A percentile compares a stretch with the other conserved stretches of the same genome.
These are phyloP conservation scores for Penicillium antarcticum DNA, from an alignment of 495 filamentous ascomycete species.

Conservation along the genomic window DNA sequence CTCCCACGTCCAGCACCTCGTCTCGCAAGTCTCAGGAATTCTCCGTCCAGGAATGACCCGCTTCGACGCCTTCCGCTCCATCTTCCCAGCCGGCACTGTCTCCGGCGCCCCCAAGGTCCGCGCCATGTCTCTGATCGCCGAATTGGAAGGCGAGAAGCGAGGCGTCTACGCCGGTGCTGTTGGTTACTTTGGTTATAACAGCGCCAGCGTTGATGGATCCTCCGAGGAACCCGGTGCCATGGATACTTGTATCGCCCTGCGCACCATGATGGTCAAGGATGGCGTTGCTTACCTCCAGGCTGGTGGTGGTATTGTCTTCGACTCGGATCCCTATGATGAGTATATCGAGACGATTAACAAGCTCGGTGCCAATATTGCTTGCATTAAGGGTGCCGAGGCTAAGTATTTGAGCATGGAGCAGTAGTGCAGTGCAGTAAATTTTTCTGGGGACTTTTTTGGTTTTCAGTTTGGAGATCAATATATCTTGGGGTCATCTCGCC, in stretches of 20 bases:
- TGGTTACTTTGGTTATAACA: constrained; percentile 64
- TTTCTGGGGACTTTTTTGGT: no score
- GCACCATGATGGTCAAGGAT: constrained; percentile 94
- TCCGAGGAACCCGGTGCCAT: constrained; percentile 71
- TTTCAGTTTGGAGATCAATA: no score
- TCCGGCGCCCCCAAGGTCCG: constrained; percentile 92
- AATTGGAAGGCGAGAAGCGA: constrained; percentile 88
- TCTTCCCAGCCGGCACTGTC: constrained; percentile 95
- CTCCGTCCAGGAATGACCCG: constrained; percentile 78
- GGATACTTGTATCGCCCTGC: constrained; percentile 97
- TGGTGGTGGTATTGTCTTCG: constrained; percentile 96
- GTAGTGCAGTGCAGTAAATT: constrained; percentile 2
- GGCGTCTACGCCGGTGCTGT: constrained; percentile 97
- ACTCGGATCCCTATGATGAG: constrained; percentile 90
- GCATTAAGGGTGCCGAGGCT: constrained; percentile 79
- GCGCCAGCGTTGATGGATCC: constrained; percentile 34
- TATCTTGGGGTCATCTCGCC: no score
- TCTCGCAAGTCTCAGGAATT: constrained; percentile 88
- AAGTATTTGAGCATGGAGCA: constrained; percentile 57
- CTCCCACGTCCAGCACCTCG: constrained; percentile 94
- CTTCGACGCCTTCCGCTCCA: constrained; percentile 92
- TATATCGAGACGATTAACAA: constrained; percentile 98
- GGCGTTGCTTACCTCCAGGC: constrained; percentile 90
- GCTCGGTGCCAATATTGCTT: constrained; percentile 80
- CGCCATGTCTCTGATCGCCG: constrained; percentile 95